Evolutionary conservation across 2,329 filamentous ascomycete species (phyloP).

Genomic region (Aspergillus persii): DNA sequence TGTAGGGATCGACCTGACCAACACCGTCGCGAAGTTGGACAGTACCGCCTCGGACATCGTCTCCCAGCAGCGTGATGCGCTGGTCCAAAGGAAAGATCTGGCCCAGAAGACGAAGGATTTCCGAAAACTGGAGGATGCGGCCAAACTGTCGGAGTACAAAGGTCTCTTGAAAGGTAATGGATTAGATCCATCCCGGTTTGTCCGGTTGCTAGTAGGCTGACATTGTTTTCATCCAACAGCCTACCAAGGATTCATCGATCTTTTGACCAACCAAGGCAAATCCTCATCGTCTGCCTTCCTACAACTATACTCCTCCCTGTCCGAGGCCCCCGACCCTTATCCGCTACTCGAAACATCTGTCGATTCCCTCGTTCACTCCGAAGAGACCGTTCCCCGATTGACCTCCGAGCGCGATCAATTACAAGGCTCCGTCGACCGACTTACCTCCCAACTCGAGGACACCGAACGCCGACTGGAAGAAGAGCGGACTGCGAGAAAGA

Average conservation of each 20-base stretch:
- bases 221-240: constrained; percentile 50
- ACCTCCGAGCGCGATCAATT: constrained; percentile 84
- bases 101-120: constrained; percentile 99
- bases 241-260: constrained; percentile 96
- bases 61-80: constrained; percentile 87
- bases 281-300: constrained; percentile 89
- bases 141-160: constrained; percentile 86
- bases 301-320: constrained; percentile 86
- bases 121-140: constrained; percentile 83
- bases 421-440: constrained; percentile 70
- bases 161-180: constrained; percentile 73
- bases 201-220: constrained; percentile 8
- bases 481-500: constrained; percentile 69
- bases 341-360: constrained; percentile 94
- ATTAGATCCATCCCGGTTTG: neutral
- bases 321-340: constrained; percentile 94
- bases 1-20: constrained; percentile 80
- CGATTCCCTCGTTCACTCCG: constrained; percentile 85
- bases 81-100: constrained; percentile 91
- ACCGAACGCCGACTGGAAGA: constrained; percentile 76
- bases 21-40: constrained; percentile 80
- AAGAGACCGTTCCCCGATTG: constrained; percentile 87
- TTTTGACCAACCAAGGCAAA: constrained; percentile 94
- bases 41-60: constrained; percentile 94
- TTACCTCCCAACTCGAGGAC: constrained; percentile 80